Conservation (phyloP, 345 rosid species). For the Sapria himalayana region DNA sequence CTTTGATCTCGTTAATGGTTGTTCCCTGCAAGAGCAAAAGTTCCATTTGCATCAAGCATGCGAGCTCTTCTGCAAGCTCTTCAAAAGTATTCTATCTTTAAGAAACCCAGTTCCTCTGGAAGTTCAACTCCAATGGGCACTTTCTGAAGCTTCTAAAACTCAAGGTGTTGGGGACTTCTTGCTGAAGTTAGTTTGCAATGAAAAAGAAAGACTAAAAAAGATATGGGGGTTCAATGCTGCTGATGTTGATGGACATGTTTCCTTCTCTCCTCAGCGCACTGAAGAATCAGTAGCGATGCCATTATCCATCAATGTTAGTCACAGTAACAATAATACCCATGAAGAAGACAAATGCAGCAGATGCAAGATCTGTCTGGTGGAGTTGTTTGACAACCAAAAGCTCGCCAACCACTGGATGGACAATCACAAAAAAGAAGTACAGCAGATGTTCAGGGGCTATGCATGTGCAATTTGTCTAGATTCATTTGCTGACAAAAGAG, state of each 20-base stretch:
- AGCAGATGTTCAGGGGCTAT: conserved; percentile 63
- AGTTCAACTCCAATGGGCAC: conserved; percentile 85
- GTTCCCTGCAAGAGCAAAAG: conserved; percentile 42
- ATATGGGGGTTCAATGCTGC: conserved; percentile 49
- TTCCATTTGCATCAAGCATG: conserved; percentile 76
- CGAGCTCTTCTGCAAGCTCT: conserved; percentile 84
- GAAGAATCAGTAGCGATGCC: conserved; percentile 27
- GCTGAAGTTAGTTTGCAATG: conserved; percentile 47
- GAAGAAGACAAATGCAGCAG: conserved; percentile 22
- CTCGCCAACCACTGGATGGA: conserved; percentile 53
- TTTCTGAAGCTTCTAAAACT: conserved; percentile 71
- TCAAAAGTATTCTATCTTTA: conserved; percentile 67
- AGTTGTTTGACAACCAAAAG: conserved; percentile 28
- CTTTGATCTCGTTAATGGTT: conserved; percentile 42
- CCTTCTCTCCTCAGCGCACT: conserved; percentile 12
- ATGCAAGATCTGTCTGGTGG: conserved; percentile 49
- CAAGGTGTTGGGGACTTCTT: conserved; percentile 41
- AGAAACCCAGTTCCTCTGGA: conserved; percentile 90
- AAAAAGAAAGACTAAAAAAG: conserved; percentile 50
- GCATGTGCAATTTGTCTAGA: conserved; percentile 96
- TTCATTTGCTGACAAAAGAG: conserved; percentile 56
- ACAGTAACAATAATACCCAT: no score
- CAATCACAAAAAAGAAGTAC: conserved; percentile 56
- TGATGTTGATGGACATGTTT: conserved; percentile 18
- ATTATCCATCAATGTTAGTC: conserved; percentile 15